phyloP scores from a whole-genome alignment of 108 stramenopile species.

The Conticribra weissflogii region DNA sequence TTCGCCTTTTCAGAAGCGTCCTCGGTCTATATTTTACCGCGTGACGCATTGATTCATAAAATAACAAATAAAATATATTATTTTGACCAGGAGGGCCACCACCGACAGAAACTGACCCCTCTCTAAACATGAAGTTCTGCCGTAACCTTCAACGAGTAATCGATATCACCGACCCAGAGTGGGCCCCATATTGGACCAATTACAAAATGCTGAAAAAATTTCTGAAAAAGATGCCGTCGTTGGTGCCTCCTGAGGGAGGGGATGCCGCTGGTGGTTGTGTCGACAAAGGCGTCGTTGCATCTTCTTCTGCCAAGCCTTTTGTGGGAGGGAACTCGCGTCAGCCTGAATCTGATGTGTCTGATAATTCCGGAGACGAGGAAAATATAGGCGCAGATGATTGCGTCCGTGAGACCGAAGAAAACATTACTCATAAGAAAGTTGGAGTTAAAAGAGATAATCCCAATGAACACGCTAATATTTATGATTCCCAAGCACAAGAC shows the following conservation, averaged over 20 bases:
- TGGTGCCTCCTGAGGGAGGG: slow-evolving; percentile 50
- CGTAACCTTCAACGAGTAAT: slow-evolving; percentile 83
- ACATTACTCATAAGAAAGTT: too few relatives aligned
- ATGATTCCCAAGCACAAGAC: too few relatives aligned
- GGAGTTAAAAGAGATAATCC: too few relatives aligned
- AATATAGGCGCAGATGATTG: not conserved
- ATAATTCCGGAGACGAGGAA: not conserved
- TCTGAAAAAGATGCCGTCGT: slow-evolving; percentile 85
- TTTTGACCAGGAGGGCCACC: too few relatives aligned
- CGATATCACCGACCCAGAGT: slow-evolving; percentile 87
- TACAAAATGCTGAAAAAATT: slow-evolving; percentile 93
- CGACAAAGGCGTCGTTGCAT: not conserved
- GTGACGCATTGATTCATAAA: too few relatives aligned
- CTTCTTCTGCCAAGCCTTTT: not conserved
- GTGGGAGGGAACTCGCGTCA: not conserved
- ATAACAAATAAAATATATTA: too few relatives aligned
- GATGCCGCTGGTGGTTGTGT: not conserved
- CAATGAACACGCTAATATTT: too few relatives aligned
- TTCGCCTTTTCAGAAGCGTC: too few relatives aligned
- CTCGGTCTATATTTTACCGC: too few relatives aligned
- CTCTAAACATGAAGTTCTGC: slow-evolving; percentile 86
- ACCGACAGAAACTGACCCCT: too few relatives aligned
- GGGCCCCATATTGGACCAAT: slow-evolving; percentile 88
- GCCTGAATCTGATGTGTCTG: slow-evolving; percentile 1
- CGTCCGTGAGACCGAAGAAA: not conserved